Evolutionary conservation across 179 eudicot genomes (phyloP).

Genomic region (Corrigiola litoralis): DNA sequence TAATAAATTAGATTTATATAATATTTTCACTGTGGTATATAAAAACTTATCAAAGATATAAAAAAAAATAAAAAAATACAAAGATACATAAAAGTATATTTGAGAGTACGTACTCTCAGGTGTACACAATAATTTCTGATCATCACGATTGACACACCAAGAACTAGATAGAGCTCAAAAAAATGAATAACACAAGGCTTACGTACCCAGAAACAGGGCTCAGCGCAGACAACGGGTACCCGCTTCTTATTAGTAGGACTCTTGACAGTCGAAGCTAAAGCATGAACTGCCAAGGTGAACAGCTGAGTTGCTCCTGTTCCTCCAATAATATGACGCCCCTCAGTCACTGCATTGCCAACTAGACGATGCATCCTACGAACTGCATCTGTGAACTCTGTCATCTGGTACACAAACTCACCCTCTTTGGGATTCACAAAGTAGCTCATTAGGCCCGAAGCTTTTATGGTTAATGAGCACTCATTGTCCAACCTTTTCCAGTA

Average conservation of each 20-base stretch:
- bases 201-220: constrained; percentile 57
- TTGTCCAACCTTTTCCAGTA: constrained; percentile 19
- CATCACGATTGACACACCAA: too few relatives aligned
- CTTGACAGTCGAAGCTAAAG: constrained; percentile 33
- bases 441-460: constrained; percentile 18
- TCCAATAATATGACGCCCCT: constrained; percentile 40
- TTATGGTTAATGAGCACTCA: constrained; percentile 13
- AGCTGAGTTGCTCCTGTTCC: constrained; percentile 77
- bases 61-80: too few relatives aligned
- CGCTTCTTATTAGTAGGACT: constrained; percentile 8
- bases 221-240: constrained; percentile 42
- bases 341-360: constrained; percentile 52
- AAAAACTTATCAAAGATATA: too few relatives aligned
- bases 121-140: too few relatives aligned
- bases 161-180: too few relatives aligned
- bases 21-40: too few relatives aligned
- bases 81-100: too few relatives aligned
- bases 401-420: constrained; percentile 4
- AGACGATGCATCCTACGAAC: constrained; percentile 35
- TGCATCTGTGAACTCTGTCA: constrained; percentile 27
- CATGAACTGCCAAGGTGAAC: constrained; percentile 46
- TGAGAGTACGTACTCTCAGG: too few relatives aligned
- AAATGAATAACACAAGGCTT: too few relatives aligned
- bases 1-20: too few relatives aligned
- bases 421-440: constrained; percentile 1